These are phyloP conservation scores for Tricholoma flavovirens DNA, from an alignment of 768 basidiomycete genomes.

Conservation along the genomic window DNA sequence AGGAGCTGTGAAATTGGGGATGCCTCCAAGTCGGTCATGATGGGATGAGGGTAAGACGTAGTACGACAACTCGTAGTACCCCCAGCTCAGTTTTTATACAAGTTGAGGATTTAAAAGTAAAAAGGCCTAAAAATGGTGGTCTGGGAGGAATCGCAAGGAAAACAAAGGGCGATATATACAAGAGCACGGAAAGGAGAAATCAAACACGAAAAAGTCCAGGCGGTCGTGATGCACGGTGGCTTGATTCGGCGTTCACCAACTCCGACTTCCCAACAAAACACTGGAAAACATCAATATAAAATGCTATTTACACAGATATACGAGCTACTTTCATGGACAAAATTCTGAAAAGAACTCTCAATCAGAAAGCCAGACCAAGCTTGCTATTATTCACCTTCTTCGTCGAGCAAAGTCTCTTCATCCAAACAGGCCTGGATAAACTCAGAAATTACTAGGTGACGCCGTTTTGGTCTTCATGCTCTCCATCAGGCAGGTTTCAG, in stretches of 20 bases:
- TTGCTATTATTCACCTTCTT: constrained; percentile 55
- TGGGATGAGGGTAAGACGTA: constrained; percentile 1
- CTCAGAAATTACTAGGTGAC: constrained; percentile 71
- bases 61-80: neutral
- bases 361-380: neutral
- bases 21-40: constrained; percentile 36
- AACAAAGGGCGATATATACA: neutral
- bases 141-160: neutral
- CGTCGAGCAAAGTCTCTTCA: constrained; percentile 78
- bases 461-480: constrained; percentile 65
- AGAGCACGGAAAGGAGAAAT: constrained; percentile 5
- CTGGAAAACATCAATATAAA: constrained; percentile 2
- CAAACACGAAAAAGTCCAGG: constrained; percentile 12
- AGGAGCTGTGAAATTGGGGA: constrained; percentile 75
- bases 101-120: neutral
- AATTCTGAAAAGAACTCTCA: constrained; percentile 17
- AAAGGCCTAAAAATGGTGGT: neutral
- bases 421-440: constrained; percentile 77
- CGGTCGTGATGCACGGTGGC: no score
- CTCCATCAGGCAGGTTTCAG: constrained; percentile 7
- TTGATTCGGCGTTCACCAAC: neutral
- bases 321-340: constrained; percentile 14
- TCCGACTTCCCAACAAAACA: constrained; percentile 4
- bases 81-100: neutral
- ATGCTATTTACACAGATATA: no score